These are phyloP conservation scores for Dillenia turbinata DNA, from an alignment of 164 flowering plant genomes.

Conservation along the genomic window DNA sequence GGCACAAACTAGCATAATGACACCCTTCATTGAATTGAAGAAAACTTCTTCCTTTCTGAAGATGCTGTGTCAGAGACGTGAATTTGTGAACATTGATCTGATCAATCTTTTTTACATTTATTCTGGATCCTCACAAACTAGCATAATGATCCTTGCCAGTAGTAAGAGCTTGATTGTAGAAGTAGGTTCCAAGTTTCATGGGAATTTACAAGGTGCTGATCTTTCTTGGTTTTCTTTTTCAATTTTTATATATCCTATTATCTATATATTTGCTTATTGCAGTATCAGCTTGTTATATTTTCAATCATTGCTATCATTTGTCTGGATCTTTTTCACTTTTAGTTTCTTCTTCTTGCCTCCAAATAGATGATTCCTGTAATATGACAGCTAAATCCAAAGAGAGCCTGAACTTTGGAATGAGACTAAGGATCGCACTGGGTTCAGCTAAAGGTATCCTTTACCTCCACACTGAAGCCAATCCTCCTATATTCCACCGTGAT, in stretches of 20 bases:
- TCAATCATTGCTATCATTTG: background rate
- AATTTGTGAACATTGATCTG: too few relatives aligned
- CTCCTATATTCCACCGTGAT: conserved; percentile 57
- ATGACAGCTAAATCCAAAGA: conserved; percentile 24
- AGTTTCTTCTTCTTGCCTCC: background rate
- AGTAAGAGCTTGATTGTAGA: too few relatives aligned
- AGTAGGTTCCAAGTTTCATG: too few relatives aligned
- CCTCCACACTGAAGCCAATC: conserved; percentile 58
- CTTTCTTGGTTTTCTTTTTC: too few relatives aligned
- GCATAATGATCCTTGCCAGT: too few relatives aligned
- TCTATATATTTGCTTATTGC: background rate
- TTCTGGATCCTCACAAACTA: background rate
- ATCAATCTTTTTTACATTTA: background rate
- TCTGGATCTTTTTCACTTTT: background rate
- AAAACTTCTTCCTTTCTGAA: too few relatives aligned
- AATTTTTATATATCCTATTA: background rate
- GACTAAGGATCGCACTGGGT: conserved; percentile 40
- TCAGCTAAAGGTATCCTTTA: conserved; percentile 61
- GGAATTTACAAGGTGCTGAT: too few relatives aligned
- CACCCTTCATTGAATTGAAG: too few relatives aligned
- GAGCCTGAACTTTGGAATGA: conserved; percentile 23
- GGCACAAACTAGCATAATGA: too few relatives aligned
- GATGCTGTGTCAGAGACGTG: too few relatives aligned
- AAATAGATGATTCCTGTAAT: background rate
- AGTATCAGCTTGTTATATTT: background rate